These are phyloP conservation scores for Pisolithus sp. DNA, from an alignment of 768 basidiomycete genomes.

Conservation along the genomic window DNA sequence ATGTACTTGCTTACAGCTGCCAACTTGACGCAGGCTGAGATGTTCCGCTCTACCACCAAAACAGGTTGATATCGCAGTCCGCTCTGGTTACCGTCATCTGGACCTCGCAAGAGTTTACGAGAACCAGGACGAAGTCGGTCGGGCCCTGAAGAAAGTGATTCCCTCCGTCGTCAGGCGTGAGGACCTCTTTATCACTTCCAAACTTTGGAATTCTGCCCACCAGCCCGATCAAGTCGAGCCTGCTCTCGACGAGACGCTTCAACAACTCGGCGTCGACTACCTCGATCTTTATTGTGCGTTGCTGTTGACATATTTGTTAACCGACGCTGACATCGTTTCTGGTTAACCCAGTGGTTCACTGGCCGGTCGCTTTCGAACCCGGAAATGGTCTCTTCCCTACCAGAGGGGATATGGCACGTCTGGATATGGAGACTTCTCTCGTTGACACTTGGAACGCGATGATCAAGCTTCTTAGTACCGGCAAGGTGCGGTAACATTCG, in stretches of 20 bases:
- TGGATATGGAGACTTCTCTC: slow-evolving; percentile 56
- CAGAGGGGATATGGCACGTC: slow-evolving; percentile 38
- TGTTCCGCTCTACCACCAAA: not conserved
- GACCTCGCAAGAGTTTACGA: slow-evolving; percentile 76
- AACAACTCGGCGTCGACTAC: slow-evolving; percentile 66
- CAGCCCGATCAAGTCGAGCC: slow-evolving; percentile 60
- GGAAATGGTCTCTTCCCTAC: slow-evolving; percentile 52
- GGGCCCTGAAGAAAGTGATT: slow-evolving; percentile 70
- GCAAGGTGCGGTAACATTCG: slow-evolving; percentile 44
- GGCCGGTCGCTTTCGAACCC: slow-evolving; percentile 66
- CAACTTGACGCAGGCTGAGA: not conserved
- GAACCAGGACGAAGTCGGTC: slow-evolving; percentile 75
- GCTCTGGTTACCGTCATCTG: slow-evolving; percentile 76
- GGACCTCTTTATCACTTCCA: slow-evolving; percentile 76
- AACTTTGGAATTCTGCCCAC: slow-evolving; percentile 78
- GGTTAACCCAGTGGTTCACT: slow-evolving; percentile 56
- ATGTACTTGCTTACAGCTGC: slow-evolving; percentile 11
- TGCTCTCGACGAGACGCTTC: slow-evolving; percentile 70
- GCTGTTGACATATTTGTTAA: not conserved
- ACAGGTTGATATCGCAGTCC: slow-evolving; percentile 71
- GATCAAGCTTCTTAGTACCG: slow-evolving; percentile 58
- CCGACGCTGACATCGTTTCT: not conserved
- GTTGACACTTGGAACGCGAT: slow-evolving; percentile 82
- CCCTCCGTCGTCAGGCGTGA: slow-evolving; percentile 72
- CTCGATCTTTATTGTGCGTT: slow-evolving; percentile 73